Conservation (phyloP, 2,329 filamentous ascomycete species). For the Fusarium camptoceras region DNA sequence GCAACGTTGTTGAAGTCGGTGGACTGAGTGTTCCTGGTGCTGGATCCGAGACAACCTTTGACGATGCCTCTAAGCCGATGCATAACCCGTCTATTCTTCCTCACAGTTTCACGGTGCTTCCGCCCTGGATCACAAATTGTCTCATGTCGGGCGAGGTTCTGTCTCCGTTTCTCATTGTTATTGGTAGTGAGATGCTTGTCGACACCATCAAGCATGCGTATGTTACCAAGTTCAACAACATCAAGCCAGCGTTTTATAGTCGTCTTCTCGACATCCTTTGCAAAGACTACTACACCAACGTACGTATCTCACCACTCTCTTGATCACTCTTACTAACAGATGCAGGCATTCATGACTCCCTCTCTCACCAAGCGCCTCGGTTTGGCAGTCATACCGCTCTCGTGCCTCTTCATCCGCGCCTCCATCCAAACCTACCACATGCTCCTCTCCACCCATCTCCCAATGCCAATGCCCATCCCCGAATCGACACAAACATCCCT, state of each 20-base stretch:
- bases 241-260: slow-evolving; percentile 88
- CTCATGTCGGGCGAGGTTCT: slow-evolving; percentile 83
- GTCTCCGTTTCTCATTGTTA: slow-evolving; percentile 91
- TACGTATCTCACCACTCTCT: slow-evolving; percentile 53
- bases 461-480: slow-evolving; percentile 74
- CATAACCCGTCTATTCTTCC: slow-evolving; percentile 83
- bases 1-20: slow-evolving; percentile 96
- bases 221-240: slow-evolving; percentile 98
- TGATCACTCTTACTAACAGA: slow-evolving; percentile 16
- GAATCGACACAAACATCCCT: slow-evolving; percentile 74
- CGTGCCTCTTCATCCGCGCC: slow-evolving; percentile 94
- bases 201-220: slow-evolving; percentile 98
- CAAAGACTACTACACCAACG: slow-evolving; percentile 98
- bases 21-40: slow-evolving; percentile 75
- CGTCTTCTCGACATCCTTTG: slow-evolving; percentile 93
- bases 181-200: slow-evolving; percentile 96
- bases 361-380: slow-evolving; percentile 91
- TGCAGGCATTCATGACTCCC: slow-evolving; percentile 86
- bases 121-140: slow-evolving; percentile 68
- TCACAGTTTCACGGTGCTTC: slow-evolving; percentile 89
- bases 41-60: slow-evolving; percentile 60
- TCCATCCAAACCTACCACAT: slow-evolving; percentile 97
- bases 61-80: slow-evolving; percentile 67
- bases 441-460: slow-evolving; percentile 90
- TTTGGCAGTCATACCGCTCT: slow-evolving; percentile 89